These are phyloP conservation scores for Phialocephala sp. DNA, from an alignment of 2,329 filamentous ascomycete species.

Conservation along the genomic window DNA sequence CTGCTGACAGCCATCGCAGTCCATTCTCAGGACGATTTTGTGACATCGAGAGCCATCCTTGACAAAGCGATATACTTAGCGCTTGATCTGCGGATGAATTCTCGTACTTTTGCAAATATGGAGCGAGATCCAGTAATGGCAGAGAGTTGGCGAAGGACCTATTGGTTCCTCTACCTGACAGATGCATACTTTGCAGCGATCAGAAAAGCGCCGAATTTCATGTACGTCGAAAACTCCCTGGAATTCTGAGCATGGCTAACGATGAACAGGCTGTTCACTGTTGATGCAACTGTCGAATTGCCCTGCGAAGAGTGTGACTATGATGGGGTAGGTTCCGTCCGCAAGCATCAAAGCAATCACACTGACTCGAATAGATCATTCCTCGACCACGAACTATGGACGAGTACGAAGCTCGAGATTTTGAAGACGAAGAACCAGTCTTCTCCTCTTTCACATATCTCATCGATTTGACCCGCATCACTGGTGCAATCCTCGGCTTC, in stretches of 20 bases:
- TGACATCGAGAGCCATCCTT: constrained; percentile 40
- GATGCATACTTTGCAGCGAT: constrained; percentile 36
- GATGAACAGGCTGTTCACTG: constrained; percentile 34
- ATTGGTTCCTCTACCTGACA: constrained; percentile 47
- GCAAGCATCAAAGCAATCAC: constrained; percentile 1
- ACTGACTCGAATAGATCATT: constrained; percentile 42
- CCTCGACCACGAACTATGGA: constrained; percentile 43
- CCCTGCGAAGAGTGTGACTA: constrained; percentile 51
- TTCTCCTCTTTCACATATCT: constrained; percentile 49
- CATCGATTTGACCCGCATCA: constrained; percentile 47
- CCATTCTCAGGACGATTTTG: constrained; percentile 44
- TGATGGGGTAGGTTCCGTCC: constrained; percentile 45
- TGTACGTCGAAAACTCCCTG: constrained; percentile 20
- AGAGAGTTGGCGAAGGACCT: constrained; percentile 50
- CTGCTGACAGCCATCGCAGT: constrained; percentile 47
- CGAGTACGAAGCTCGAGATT: constrained; percentile 46
- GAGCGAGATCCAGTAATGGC: constrained; percentile 45
- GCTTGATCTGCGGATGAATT: constrained; percentile 65
- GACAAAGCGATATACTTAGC: constrained; percentile 62
- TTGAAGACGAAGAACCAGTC: constrained; percentile 42
- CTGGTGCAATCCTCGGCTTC: constrained; percentile 42
- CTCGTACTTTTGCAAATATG: constrained; percentile 55
- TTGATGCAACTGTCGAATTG: constrained; percentile 45
- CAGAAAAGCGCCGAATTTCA: constrained; percentile 34
- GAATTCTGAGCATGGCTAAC: constrained; percentile 5